A percentile compares a stretch with the other conserved stretches of the same genome.
Evolutionary conservation across 441 rosid species (phyloP).

Genomic region (Brassica balearica): DNA sequence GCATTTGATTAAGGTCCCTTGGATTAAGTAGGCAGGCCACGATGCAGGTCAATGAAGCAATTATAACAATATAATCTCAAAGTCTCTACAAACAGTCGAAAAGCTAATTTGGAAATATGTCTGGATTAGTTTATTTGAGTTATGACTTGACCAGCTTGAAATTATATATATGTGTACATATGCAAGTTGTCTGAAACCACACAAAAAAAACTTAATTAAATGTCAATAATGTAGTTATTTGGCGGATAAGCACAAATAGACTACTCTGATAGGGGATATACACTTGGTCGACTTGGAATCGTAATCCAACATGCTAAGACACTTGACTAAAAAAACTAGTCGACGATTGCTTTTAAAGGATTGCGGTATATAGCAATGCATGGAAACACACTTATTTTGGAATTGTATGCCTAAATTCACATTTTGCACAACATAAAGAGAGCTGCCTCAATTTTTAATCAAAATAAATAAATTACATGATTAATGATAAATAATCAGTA

Average conservation of each 20-base stretch:
- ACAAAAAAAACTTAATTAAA: background rate
- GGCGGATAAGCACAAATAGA: slow-evolving; percentile 3
- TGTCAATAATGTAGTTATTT: background rate
- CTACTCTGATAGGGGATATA: background rate
- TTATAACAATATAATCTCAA: slow-evolving; percentile 1
- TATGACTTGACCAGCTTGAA: slow-evolving; percentile 8
- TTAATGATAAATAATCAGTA: background rate
- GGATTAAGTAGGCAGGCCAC: slow-evolving; percentile 27
- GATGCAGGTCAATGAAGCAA: slow-evolving; percentile 28
- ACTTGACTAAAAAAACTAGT: too few species aligned
- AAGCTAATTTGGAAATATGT: slow-evolving; percentile 20
- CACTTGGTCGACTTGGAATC: too few species aligned
- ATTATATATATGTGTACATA: background rate
- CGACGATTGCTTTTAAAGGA: too few species aligned
- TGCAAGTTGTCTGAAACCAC: slow-evolving; percentile 6
- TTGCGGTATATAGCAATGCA: too few species aligned
- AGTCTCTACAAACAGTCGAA: slow-evolving; percentile 36
- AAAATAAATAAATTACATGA: background rate
- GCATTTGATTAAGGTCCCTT: slow-evolving; percentile 25
- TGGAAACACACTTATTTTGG: too few species aligned
- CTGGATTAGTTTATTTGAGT: slow-evolving; percentile 20
- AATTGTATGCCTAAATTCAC: too few species aligned
- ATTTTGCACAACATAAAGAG: background rate
- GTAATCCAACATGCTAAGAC: too few species aligned
- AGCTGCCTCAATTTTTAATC: background rate